Evolutionary conservation across 2,329 filamentous ascomycete species (phyloP), one percentile per base, ranked within the genome.

Genomic region (Alternaria burnsii): DNA sequence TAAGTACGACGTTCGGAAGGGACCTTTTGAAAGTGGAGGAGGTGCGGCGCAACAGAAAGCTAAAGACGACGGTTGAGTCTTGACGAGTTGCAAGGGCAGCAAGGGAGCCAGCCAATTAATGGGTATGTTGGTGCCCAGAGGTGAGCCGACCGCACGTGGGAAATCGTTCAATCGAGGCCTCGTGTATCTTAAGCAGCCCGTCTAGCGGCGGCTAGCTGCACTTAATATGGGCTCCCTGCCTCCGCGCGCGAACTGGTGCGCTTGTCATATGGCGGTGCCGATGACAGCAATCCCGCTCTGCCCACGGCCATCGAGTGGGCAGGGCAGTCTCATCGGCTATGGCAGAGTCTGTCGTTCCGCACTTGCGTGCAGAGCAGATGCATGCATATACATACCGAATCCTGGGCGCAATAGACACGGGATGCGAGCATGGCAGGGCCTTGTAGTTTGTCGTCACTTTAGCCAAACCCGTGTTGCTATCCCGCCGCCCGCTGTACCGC

Each of bases 161-260:
- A 75, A 71, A 76, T 77, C 71, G 73, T 73, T 74, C 69, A 76
- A 75, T 75, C 72, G 75, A 73, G 73, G 66, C 71, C 70, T 77
- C 75, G 74, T 77, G 72, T 74, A 77, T 78, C 75, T 75, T 57
- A 36, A 67, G 65, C 71, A 70, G 64, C 61, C 68, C 59, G 53
- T 64, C 65, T 75, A 76, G 74, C 74, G 73, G 72, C 74, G 74
- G 74, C 73, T 75, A 75, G 69, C 67, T 67, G 74, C 73, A 71
- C 72, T 69, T 70, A 67, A 71, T 73, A 71, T 72, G 71, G 67
- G 56, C 59, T 62, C 65, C 69, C 65, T 66, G 63, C 55, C 63
- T 62, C 61, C 59, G 63, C 63, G 58, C 64, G 65, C 60, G 63
- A 68, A 70, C 68, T 66, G 67, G 52, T 64, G 52, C 64, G 56